Evolutionary conservation across 768 basidiomycete species (phyloP).

Genomic region (Clitopilus hobsonii): DNA sequence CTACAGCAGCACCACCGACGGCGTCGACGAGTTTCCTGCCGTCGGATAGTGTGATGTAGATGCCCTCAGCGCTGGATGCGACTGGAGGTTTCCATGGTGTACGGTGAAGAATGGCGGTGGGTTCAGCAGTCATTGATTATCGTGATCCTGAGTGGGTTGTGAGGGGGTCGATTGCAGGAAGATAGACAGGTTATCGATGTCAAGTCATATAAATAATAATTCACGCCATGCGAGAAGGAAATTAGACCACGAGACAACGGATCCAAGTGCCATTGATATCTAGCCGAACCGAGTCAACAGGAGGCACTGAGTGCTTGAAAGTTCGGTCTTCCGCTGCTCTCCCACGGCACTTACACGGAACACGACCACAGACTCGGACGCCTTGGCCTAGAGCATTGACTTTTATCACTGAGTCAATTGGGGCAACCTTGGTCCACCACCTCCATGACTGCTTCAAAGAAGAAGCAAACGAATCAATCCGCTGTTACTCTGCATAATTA

Average conservation of each 20-base stretch:
- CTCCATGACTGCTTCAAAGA: constrained; percentile 32
- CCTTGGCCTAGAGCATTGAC: too few relatives aligned
- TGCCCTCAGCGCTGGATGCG: constrained; percentile 60
- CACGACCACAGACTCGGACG: background rate
- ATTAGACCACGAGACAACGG: background rate
- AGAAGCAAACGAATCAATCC: constrained; percentile 26
- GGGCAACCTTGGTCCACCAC: background rate
- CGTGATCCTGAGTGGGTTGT: too few relatives aligned
- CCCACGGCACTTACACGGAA: constrained; percentile 4
- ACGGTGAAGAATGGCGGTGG: constrained; percentile 50
- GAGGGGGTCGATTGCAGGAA: too few relatives aligned
- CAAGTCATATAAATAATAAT: background rate
- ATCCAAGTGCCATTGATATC: background rate
- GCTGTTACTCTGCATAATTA: constrained; percentile 41
- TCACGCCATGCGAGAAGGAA: background rate
- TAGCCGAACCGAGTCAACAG: background rate
- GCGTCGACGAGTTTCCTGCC: constrained; percentile 71
- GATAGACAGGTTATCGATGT: background rate
- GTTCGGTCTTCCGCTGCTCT: background rate
- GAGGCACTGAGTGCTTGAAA: too few relatives aligned
- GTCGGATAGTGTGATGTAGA: constrained; percentile 68
- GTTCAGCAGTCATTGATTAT: background rate
- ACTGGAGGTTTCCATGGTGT: constrained; percentile 74
- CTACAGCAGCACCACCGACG: constrained; percentile 82
- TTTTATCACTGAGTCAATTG: background rate